These are phyloP conservation scores for Yarrowia galli DNA, from an alignment of 1,139 yeast genomes.

Conservation along the genomic window DNA sequence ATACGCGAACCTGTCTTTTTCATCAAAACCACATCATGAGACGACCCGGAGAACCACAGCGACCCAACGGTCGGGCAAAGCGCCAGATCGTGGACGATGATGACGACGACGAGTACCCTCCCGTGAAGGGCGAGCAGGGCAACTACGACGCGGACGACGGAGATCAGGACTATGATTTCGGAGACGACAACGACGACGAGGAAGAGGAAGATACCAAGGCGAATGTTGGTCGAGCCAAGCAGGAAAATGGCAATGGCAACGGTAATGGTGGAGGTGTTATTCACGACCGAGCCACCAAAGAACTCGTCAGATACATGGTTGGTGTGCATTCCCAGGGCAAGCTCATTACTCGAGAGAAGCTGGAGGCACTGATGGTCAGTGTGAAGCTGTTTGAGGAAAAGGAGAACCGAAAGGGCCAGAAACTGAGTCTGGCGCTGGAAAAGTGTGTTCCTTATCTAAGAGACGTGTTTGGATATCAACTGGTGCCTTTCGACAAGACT, in stretches of 20 bases:
- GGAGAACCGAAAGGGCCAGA: slow-evolving; percentile 4
- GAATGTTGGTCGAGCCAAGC: neutral
- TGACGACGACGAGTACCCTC: slow-evolving; percentile 3
- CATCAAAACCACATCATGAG: neutral
- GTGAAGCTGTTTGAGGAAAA: slow-evolving; percentile 9
- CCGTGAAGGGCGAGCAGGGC: slow-evolving; percentile 1
- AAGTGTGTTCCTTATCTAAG: slow-evolving; percentile 1
- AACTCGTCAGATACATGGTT: slow-evolving; percentile 12
- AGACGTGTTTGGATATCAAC: slow-evolving; percentile 7
- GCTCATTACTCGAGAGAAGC: slow-evolving; percentile 2
- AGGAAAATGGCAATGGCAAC: neutral
- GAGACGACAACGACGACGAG: neutral
- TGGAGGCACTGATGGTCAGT: slow-evolving; percentile 5
- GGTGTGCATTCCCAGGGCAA: slow-evolving; percentile 27
- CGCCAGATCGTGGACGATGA: neutral
- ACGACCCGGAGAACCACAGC: neutral
- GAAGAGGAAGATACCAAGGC: slow-evolving; percentile 4
- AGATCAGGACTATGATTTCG: neutral
- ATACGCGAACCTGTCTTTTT: slow-evolving; percentile 12
- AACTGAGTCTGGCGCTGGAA: neutral
- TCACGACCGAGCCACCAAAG: slow-evolving; percentile 5
- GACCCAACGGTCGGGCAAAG: neutral
- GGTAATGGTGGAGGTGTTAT: slow-evolving; percentile 1
- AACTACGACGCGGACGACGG: neutral
- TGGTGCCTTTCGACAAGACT: slow-evolving; percentile 6